Percentiles rank a stretch among this genome's conserved stretches.
phyloP scores from a whole-genome alignment of 805 yeast species.

The Metschnikowia santaceciliae region DNA sequence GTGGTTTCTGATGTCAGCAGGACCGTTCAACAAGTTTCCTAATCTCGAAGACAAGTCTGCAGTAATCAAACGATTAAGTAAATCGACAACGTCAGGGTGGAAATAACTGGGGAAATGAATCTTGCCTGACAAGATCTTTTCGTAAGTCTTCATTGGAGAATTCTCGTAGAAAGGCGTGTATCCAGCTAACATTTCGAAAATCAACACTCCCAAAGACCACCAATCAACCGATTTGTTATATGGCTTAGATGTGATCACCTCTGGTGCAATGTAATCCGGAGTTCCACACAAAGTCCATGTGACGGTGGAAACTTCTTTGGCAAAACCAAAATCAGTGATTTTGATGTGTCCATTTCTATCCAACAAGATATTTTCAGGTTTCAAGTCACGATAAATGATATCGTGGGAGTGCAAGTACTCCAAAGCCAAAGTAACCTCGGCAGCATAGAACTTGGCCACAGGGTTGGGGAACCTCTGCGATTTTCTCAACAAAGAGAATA shows the following conservation, averaged over 20 bases:
- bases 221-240: constrained; percentile 62
- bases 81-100: constrained; percentile 51
- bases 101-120: constrained; percentile 51
- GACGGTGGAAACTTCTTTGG: constrained; percentile 56
- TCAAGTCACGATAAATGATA: constrained; percentile 57
- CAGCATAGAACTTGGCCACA: constrained; percentile 61
- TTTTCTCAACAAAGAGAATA: constrained; percentile 52
- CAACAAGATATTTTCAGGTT: constrained; percentile 57
- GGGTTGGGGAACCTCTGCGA: constrained; percentile 60
- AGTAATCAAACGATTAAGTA: constrained; percentile 48
- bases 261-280: constrained; percentile 63
- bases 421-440: constrained; percentile 55
- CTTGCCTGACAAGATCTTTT: constrained; percentile 52
- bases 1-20: constrained; percentile 53
- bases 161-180: constrained; percentile 61
- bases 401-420: constrained; percentile 58
- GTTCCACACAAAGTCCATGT: constrained; percentile 64
- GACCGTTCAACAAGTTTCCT: constrained; percentile 56
- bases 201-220: constrained; percentile 62
- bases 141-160: constrained; percentile 61
- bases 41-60: constrained; percentile 53
- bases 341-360: constrained; percentile 60
- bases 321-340: constrained; percentile 60
- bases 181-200: constrained; percentile 60
- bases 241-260: constrained; percentile 60